Base-by-base conservation (phyloP, 345 rosid genomes). In the Diplotaxis tenuifolia region DNA sequence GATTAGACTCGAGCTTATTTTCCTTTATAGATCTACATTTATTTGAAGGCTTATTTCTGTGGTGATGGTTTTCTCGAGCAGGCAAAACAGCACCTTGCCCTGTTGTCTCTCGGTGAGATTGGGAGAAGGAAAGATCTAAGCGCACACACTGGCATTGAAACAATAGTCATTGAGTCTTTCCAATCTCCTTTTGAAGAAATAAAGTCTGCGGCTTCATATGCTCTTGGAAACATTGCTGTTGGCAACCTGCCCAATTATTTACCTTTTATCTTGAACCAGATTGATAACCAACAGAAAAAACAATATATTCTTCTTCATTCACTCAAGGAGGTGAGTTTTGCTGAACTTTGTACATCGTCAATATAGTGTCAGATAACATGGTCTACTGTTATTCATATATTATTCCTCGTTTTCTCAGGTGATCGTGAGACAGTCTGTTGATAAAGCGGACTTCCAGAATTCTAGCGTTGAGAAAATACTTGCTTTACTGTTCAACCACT, bases 111-210 rank as follows among this genome's bases (percentile, higher is more conserved):
- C 75, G 99, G 99, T 73, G 99, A 95, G 86, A 88, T 92, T 74
- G 99, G 99, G 62, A 89, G 99, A 78, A 90, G 99, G 82, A 85
- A 87, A 82, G 97, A 95, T 80, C 80, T 95, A 32, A 93, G 98
- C 71, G 78, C 84, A 4, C 98, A 96, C 78, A 73, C 78, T 64
- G 86, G 86, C 65, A 89, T 92, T 66, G 99, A 96, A 82, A 90
- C 84, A 68, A 88, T 90, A 38, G 85, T 96, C 71, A 96, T 92
- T 9, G 99, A 96, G 80, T 96, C 99, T 65, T 96, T 96, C 77
- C 98, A 96, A 53, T 96, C 99, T 67, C 98, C 99, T 62, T 96
- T 90, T 62, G 98, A 92, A 85, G 99, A 96, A 83, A 96, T 96
- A 62, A 96, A 96, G 69, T 89, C 99, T 57, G 98, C 99, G 31